A percentile compares a stretch with the other conserved stretches of the same genome.
Conservation (phyloP, 176 grass and related monocot genomes). For the Miscanthus lutarioriparius region DNA sequence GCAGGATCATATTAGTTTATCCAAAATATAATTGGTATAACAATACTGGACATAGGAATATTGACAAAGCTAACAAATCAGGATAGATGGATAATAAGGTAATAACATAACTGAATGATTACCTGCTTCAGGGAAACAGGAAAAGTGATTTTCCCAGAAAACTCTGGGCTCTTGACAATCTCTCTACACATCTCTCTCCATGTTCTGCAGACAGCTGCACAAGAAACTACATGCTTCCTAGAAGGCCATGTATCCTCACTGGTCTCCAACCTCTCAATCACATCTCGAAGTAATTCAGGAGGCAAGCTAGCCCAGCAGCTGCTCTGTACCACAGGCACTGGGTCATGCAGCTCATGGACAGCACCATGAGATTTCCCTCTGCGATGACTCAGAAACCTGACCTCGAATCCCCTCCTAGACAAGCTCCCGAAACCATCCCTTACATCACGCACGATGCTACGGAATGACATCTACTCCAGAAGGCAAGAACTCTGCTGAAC, state of each 20-base stretch:
- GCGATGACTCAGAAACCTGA: slow-evolving; percentile 40
- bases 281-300: slow-evolving; percentile 66
- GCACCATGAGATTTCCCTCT: slow-evolving; percentile 64
- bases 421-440: slow-evolving; percentile 66
- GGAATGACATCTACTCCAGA: slow-evolving; percentile 61
- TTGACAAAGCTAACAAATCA: background rate
- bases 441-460: slow-evolving; percentile 57
- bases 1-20: background rate
- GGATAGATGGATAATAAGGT: background rate
- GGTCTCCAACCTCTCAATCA: slow-evolving; percentile 67
- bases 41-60: background rate
- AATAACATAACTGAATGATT: slow-evolving; percentile 17
- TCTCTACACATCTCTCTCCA: slow-evolving; percentile 82
- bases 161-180: slow-evolving; percentile 55
- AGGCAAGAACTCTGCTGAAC: slow-evolving; percentile 3
- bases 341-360: slow-evolving; percentile 68
- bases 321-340: slow-evolving; percentile 46
- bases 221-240: slow-evolving; percentile 67
- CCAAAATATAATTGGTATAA: background rate
- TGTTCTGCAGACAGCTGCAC: slow-evolving; percentile 66
- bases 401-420: slow-evolving; percentile 61
- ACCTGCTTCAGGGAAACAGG: slow-evolving; percentile 72
- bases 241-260: slow-evolving; percentile 69
- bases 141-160: slow-evolving; percentile 72
- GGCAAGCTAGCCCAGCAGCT: slow-evolving; percentile 68